These are phyloP conservation scores for Diplodia sapinea DNA, from an alignment of 2,329 filamentous ascomycete species.

Conservation along the genomic window DNA sequence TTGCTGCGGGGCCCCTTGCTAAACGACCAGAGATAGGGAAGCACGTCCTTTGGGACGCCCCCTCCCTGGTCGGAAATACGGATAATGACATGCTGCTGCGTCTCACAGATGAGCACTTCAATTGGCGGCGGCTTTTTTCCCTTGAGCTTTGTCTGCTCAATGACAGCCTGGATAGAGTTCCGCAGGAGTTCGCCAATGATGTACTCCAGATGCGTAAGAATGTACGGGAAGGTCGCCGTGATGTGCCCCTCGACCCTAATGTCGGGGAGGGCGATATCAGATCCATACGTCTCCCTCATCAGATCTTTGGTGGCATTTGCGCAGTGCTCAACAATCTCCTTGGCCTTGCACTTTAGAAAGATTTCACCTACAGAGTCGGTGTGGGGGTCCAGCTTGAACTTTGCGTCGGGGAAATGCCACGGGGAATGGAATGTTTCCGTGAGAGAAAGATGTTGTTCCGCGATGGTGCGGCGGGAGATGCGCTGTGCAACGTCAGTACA, in stretches of 20 bases:
- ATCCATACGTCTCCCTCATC: constrained; percentile 75
- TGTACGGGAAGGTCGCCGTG: constrained; percentile 92
- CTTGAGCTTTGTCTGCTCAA: constrained; percentile 69
- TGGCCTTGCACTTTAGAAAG: constrained; percentile 89
- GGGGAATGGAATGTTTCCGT: constrained; percentile 92
- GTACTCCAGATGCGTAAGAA: constrained; percentile 94
- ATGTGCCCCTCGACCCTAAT: constrained; percentile 85
- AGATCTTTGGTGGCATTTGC: constrained; percentile 77
- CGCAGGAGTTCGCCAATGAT: constrained; percentile 93
- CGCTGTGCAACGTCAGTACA: constrained; percentile 59
- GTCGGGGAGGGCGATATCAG: constrained; percentile 73
- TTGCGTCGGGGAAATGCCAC: constrained; percentile 84
- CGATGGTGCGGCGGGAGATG: constrained; percentile 94
- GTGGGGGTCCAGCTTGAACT: constrained; percentile 63
- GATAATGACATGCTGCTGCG: constrained; percentile 92
- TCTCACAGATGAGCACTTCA: constrained; percentile 92
- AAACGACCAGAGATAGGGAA: constrained; percentile 96
- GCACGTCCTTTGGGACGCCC: constrained; percentile 81
- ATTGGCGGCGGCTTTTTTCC: constrained; percentile 73
- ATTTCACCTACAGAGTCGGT: constrained; percentile 94
- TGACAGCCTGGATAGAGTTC: constrained; percentile 91
- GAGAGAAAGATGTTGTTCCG: constrained; percentile 93
- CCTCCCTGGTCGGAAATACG: constrained; percentile 94
- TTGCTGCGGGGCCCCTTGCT: constrained; percentile 85
- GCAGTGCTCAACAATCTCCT: constrained; percentile 85